Percentiles rank a stretch among this genome's conserved stretches.
These are phyloP conservation scores for Fusarium penzigii DNA, from an alignment of 2,329 filamentous ascomycete genomes.

Conservation along the genomic window DNA sequence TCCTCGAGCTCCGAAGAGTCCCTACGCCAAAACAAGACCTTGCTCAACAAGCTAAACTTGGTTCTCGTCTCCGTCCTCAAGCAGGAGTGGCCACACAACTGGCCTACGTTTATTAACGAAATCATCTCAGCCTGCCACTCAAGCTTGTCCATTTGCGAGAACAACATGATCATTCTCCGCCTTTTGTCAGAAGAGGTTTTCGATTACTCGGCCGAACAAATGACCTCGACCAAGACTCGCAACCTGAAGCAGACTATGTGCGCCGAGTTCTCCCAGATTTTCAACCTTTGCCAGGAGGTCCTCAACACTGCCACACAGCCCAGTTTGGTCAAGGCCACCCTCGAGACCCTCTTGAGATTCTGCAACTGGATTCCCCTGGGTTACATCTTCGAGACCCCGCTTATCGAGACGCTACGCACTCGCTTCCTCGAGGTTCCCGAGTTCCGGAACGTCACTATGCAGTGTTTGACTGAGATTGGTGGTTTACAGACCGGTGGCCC, in stretches of 20 bases:
- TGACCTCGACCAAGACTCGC: conserved; percentile 97
- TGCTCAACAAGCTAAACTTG: conserved; percentile 97
- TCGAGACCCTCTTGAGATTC: conserved; percentile 93
- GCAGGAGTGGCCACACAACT: conserved; percentile 99
- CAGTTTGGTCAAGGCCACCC: conserved; percentile 90
- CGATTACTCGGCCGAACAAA: conserved; percentile 97
- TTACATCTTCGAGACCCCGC: conserved; percentile 96
- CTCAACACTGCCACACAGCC: conserved; percentile 85
- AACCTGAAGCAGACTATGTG: conserved; percentile 99
- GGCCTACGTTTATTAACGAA: conserved; percentile 99
- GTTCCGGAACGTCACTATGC: conserved; percentile 94
- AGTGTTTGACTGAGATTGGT: conserved; percentile 96
- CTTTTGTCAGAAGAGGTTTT: conserved; percentile 97
- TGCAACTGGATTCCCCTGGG: conserved; percentile 99
- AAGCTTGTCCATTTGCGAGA: conserved; percentile 96
- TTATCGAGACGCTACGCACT: conserved; percentile 91
- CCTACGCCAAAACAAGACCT: conserved; percentile 78
- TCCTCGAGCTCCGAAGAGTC: conserved; percentile 88
- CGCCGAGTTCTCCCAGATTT: conserved; percentile 97
- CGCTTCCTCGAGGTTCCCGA: conserved; percentile 91
- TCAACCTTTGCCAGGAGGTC: conserved; percentile 95
- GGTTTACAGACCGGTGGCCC: conserved; percentile 80
- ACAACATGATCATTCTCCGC: conserved; percentile 98
- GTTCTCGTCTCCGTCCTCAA: conserved; percentile 97
- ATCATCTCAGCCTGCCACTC: conserved; percentile 96